phyloP scores from a whole-genome alignment of 345 rosid species.

The Arabis hirsuta region DNA sequence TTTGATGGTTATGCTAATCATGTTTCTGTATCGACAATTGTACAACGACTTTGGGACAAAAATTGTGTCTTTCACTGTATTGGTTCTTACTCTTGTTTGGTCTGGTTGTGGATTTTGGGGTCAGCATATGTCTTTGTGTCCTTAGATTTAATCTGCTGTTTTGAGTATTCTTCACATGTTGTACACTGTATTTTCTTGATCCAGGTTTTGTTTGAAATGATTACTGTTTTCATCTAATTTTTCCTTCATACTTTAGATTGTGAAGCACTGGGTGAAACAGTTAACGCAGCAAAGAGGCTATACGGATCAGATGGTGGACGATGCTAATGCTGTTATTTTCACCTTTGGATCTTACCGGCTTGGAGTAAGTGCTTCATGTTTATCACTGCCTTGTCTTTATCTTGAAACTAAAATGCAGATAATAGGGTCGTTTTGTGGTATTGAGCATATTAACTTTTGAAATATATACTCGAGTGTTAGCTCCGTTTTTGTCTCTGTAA shows the following conservation, averaged over 20 bases:
- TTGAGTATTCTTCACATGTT: constrained; percentile 13
- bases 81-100: constrained; percentile 12
- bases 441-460: not conserved
- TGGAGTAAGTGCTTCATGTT: constrained; percentile 63
- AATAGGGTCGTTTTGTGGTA: not conserved
- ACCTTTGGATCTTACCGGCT: constrained; percentile 95
- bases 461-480: not conserved
- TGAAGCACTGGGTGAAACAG: constrained; percentile 83
- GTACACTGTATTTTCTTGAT: not conserved
- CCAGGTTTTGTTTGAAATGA: not conserved
- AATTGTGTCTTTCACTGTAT: not conserved
- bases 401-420: not conserved
- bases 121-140: not conserved
- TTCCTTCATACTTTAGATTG: constrained; percentile 53
- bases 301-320: constrained; percentile 91
- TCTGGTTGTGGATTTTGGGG: not conserved
- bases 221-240: not conserved
- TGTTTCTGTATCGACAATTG: not conserved
- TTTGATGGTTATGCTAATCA: not conserved
- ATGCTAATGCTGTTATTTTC: constrained; percentile 85
- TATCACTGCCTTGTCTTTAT: constrained; percentile 1
- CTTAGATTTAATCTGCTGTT: not conserved
- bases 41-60: not conserved
- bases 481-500: not conserved
- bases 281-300: constrained; percentile 70